Evolutionary conservation across 768 basidiomycete genomes (phyloP), one percentile per base, ranked within the genome.

Genomic region (Tephrocybe sp.): DNA sequence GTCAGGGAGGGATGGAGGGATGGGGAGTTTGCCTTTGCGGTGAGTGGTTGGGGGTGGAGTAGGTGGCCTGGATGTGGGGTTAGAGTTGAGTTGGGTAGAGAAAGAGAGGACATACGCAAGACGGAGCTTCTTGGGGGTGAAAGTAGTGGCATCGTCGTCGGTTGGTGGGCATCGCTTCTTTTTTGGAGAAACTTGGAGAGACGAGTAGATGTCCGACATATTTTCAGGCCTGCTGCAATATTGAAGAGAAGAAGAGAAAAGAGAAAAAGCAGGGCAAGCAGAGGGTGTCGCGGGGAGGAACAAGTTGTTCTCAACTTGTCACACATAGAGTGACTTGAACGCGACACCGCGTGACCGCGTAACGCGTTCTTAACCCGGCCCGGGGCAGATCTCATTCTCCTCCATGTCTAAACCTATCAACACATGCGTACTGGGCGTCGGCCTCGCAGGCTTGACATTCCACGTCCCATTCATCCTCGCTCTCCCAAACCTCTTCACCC

Each of bases 381-480:
- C 42, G n/a, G n/a, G n/a, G n/a, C n/a, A 31, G 13, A 16, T 32
- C 21, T 28, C 28, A 18, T 30, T 31, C 28, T 47, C 31, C 27
- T 57, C 41, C 26, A 72, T 73, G 70, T 42, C 56, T 49, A 66
- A 68, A 32, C 82, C 85, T 16, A 84, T 91, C 60, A 76, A 75
- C 31, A 82, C 84, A 21, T 86, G 88, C 57, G 81, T 89, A 5
- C 71, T 91, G 3, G 89, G 89, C 16, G 83, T 87, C 28, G 91
- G 90, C 32, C 80, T 92, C 52, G 77, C 84, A 16, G 86, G 86
- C 28, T 69, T 86, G 32, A 87, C 86, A 2, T 92, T 94, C 69
- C 92, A 94, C 64, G 59, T 85, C 49, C 91, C 92, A 0, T 87
- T 92, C 64, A 69, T 94, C 49, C 78, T 86, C 47, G 81, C 87